Base-by-base conservation (phyloP, 139 green algal genomes). In the Volvox reticuliferus region DNA sequence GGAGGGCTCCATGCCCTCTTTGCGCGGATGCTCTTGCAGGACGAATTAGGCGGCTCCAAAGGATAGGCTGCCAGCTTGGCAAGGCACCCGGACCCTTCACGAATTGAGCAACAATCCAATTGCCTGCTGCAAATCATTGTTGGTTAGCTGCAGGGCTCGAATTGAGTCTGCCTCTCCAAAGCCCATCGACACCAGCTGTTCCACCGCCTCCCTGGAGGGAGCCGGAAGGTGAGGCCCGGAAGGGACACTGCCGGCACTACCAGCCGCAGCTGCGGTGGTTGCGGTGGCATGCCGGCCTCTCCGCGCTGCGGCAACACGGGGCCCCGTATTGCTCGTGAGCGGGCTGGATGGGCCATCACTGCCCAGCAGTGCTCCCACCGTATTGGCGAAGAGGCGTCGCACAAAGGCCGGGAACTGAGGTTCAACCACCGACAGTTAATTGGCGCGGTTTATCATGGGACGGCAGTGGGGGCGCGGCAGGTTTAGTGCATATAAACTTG, bases 151-250 rank as follows among this genome's bases (percentile, higher is more conserved):
- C 89, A 97, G 88, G 9, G 95, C 95, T 6, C 71, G 62, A 30
- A 44, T 14, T 2, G 93, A 94, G 30, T 69, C 63, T 21, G 50
- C 86, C 37, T 86, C 79, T 6, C 92, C 91, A 79, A 97, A 97
- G 36, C 95, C 95, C 95, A 97, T 97, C 0, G 88, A 88, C 73
- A 97, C 55, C 69, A 97, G 92, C 89, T 95, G 91, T 63, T 95
- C 62, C 50, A 97, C 75, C 12, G 95, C 95, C 83, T 97, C 95
- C 0, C 50, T 78, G 1, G 94, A 94, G 14, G 93, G 69, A 32
- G 93, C 78, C 24, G 85, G 85, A n/a, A 89, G 85, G 83, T 80
- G 67, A 5, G 83, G 35, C 24, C 63, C 83, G 32, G 22, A 55
- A 0, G 67, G 26, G 2, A 6, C 83, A 30, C 24, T 37, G 28